A percentile compares a stretch with the other conserved stretches of the same genome.
These are phyloP conservation scores for Cryptosporidium tyzzeri DNA, from an alignment of 169 alveolate species.

Conservation along the genomic window DNA sequence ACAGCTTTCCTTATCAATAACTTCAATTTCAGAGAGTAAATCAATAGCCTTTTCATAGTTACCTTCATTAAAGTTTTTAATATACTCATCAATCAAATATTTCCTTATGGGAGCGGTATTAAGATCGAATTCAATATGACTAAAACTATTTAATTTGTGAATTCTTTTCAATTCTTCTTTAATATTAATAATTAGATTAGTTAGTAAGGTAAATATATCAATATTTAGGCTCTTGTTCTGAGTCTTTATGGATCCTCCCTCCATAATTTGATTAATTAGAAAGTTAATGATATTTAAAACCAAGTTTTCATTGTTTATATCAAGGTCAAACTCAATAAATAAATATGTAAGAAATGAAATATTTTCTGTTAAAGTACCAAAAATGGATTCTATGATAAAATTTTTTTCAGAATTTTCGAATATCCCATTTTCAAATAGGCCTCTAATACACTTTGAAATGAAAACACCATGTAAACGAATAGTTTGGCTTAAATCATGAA, in stretches of 20 bases:
- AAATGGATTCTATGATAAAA: slow-evolving; percentile 9
- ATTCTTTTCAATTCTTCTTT: not conserved
- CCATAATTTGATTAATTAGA: slow-evolving; percentile 24
- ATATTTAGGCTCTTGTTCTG: not conserved
- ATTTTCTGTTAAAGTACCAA: not conserved
- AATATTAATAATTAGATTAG: not conserved
- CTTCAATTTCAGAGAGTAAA: slow-evolving; percentile 9
- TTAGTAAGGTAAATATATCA: not conserved
- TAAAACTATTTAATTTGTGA: not conserved
- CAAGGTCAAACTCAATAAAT: slow-evolving; percentile 31
- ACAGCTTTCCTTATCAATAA: not conserved
- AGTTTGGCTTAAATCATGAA: slow-evolving; percentile 2
- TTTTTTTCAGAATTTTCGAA: slow-evolving; percentile 35
- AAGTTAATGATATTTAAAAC: slow-evolving; percentile 6
- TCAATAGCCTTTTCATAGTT: slow-evolving; percentile 34
- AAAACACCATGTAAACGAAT: slow-evolving; percentile 41
- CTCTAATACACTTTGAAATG: slow-evolving; percentile 41
- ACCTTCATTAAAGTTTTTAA: slow-evolving; percentile 26
- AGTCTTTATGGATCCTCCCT: not conserved
- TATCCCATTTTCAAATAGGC: slow-evolving; percentile 15
- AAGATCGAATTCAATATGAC: not conserved
- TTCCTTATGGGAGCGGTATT: not conserved
- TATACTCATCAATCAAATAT: slow-evolving; percentile 37
- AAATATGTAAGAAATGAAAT: not conserved
- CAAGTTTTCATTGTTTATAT: slow-evolving; percentile 18